phyloP scores from a whole-genome alignment of 495 filamentous ascomycete genomes.

The Chaetomidium leptoderma region DNA sequence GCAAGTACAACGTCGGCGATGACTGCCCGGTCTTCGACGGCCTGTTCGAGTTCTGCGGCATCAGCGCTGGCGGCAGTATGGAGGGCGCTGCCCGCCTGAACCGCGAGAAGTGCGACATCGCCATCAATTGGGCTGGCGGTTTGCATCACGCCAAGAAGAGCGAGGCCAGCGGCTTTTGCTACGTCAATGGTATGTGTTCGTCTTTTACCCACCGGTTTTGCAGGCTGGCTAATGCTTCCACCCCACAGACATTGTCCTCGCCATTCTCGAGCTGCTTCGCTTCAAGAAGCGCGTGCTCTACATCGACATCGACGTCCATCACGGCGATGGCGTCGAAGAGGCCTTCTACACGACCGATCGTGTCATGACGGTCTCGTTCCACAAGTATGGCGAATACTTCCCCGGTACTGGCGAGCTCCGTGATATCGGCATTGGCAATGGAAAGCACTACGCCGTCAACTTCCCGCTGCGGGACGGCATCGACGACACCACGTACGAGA shows the following conservation, averaged over 20 bases:
- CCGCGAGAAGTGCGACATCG: conserved; percentile 91
- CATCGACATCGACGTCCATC: conserved; percentile 97
- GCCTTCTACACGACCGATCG: conserved; percentile 96
- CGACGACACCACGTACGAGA: conserved; percentile 86
- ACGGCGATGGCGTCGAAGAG: conserved; percentile 95
- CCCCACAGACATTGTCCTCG: conserved; percentile 82
- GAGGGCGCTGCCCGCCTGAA: conserved; percentile 92
- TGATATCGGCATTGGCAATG: conserved; percentile 87
- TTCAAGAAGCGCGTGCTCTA: conserved; percentile 90
- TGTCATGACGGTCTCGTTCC: conserved; percentile 93
- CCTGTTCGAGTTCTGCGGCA: conserved; percentile 96
- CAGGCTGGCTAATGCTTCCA: background rate
- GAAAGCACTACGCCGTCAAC: conserved; percentile 94
- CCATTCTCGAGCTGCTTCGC: conserved; percentile 83
- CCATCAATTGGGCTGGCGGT: conserved; percentile 98
- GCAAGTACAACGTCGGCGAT: conserved; percentile 95
- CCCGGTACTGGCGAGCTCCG: conserved; percentile 94
- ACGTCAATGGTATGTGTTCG: conserved; percentile 74
- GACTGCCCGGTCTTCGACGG: conserved; percentile 98
- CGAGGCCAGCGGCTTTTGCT: conserved; percentile 94
- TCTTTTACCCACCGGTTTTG: background rate
- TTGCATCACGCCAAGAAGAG: conserved; percentile 96
- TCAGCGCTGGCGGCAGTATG: conserved; percentile 95
- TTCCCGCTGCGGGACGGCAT: conserved; percentile 96
- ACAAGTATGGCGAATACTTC: conserved; percentile 99